phyloP scores from a whole-genome alignment of 306 rosid genomes.

The Citrullus mucosospermus region DNA sequence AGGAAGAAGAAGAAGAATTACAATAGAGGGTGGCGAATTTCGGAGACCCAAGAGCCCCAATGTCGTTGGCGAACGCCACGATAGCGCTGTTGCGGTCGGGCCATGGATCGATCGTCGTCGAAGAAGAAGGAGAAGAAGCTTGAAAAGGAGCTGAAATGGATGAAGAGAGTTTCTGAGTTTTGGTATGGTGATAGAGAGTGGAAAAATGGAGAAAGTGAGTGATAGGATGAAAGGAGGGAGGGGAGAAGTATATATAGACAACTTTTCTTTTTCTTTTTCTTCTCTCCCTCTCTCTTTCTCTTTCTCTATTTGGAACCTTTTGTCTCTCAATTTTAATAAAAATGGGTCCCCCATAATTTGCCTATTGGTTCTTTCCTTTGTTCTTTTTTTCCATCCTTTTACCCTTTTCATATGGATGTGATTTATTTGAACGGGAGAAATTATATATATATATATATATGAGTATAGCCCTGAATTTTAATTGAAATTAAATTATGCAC shows the following conservation, averaged over 20 bases:
- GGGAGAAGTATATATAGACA: not conserved
- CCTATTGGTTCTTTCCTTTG: not conserved
- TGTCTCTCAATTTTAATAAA: not conserved
- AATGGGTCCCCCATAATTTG: constrained; percentile 4
- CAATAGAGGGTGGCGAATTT: constrained; percentile 94
- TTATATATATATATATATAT: too few relatives aligned
- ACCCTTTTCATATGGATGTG: not conserved
- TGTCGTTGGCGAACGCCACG: constrained; percentile 99
- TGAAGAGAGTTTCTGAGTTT: not conserved
- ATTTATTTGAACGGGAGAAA: not conserved
- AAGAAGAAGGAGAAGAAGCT: not conserved
- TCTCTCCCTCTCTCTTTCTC: not conserved
- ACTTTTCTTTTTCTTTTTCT: not conserved
- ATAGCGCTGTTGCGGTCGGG: constrained; percentile 82
- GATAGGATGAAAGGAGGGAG: not conserved
- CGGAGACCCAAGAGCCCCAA: constrained; percentile 99
- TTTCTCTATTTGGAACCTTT: not conserved
- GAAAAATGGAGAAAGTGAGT: not conserved
- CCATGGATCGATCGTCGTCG: constrained; percentile 27
- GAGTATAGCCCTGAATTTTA: too few relatives aligned
- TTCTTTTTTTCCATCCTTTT: not conserved
- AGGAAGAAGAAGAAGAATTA: constrained; percentile 14
- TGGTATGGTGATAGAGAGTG: not conserved
- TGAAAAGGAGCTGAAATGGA: not conserved
- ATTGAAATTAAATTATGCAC: not conserved